Base-by-base conservation (phyloP, 495 filamentous ascomycete species). In the Trichoderma virens region DNA sequence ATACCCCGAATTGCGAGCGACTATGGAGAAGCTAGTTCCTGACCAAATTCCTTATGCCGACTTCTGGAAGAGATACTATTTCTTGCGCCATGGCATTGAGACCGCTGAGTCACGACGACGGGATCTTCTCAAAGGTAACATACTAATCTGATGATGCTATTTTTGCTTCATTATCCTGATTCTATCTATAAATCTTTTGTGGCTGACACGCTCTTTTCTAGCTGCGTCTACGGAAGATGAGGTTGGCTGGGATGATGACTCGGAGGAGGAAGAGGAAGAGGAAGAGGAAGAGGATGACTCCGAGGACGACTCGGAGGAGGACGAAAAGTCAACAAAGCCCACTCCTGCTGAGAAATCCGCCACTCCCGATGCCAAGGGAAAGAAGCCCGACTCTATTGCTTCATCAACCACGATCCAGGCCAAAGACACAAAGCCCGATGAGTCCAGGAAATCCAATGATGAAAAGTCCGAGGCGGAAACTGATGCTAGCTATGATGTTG, bases 11-110 rank as follows among this genome's bases (percentile, higher is more conserved):
- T 79, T 99, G 65, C 83, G 94, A 65, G 74, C 83, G 45, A 92
- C 93, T 5, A 98, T 97, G 94, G 95, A 97, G 82, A 93, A 89
- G 78, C 81, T 96, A 61, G 95, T 98, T 25, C 95, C 94, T 20
- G 92, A 92, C 76, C 83, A 83, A 67, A 91, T 97, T 16, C 83
- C 92, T 34, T 99, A 99, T 72, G 83, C 77, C 16, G 85, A 88
- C 56, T 99, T 98, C 74, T 99, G 95, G 95, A 88, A 83, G 68
- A 83, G 94, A 41, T 99, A 99, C 73, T 98, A 97, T 69, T 99
- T 97, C 80, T 78, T 98, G 65, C 80, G 95, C 68, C 88, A 95
- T 67, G 91, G 95, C 27, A 88, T 99, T 66, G 94, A 98, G 78
- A 92, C 88, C n/a, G 92, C 97, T 64, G 94, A 99, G 81, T 86